Conservation (phyloP, 2,329 filamentous ascomycete species). For the Tolypocladium tropicale region DNA sequence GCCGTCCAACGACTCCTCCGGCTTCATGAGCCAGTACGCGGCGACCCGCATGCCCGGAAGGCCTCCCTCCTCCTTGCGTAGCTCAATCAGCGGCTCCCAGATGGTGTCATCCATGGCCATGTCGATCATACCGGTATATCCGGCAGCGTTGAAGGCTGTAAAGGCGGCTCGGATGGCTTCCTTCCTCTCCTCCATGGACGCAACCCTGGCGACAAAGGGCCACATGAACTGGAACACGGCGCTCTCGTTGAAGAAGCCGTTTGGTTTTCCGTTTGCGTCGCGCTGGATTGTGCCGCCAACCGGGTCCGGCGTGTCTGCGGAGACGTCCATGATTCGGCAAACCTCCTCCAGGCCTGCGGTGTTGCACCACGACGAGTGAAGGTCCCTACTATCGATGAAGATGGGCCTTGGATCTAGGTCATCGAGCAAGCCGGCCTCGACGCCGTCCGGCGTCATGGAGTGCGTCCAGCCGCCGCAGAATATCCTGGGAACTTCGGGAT, state of each 20-base stretch:
- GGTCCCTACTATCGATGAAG: conserved; percentile 45
- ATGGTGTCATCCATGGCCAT: conserved; percentile 52
- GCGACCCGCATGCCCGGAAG: conserved; percentile 32
- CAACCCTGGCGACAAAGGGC: conserved; percentile 39
- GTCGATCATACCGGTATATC: conserved; percentile 45
- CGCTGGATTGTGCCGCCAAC: conserved; percentile 42
- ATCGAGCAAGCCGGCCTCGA: conserved; percentile 34
- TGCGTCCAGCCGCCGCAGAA: conserved; percentile 48
- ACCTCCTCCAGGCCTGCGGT: conserved; percentile 37
- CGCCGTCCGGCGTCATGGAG: conserved; percentile 33
- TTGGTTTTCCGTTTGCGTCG: conserved; percentile 33
- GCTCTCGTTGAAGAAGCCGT: conserved; percentile 41
- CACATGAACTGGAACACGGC: conserved; percentile 42
- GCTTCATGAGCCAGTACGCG: conserved; percentile 48
- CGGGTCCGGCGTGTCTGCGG: conserved; percentile 31
- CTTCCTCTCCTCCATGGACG: conserved; percentile 36
- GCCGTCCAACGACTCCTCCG: conserved; percentile 26
- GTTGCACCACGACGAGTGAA: conserved; percentile 49
- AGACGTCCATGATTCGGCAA: conserved; percentile 25
- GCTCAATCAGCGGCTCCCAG: conserved; percentile 39
- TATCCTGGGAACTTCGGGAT: conserved; percentile 38
- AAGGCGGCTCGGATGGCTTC: conserved; percentile 38
- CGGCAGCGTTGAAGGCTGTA: conserved; percentile 36
- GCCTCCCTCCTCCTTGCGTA: conserved; percentile 23
- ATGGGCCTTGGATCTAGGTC: conserved; percentile 44